A percentile compares a stretch with the other conserved stretches of the same genome.
Conservation (phyloP, 2,329 filamentous ascomycete species). For the Pseudopithomyces chartarum region DNA sequence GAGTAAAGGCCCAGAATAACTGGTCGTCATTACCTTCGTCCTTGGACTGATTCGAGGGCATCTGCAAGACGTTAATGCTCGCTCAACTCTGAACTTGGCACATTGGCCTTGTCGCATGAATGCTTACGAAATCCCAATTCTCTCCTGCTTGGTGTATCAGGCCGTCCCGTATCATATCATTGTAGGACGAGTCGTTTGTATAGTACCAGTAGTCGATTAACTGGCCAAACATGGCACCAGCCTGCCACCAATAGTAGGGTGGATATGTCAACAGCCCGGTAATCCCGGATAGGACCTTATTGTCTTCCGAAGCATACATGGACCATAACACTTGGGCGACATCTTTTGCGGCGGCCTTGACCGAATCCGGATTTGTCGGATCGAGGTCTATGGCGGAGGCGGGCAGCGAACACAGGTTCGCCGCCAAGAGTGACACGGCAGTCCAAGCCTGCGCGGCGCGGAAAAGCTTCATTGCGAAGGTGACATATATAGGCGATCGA, state of each 20-base stretch:
- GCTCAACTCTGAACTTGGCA: not conserved
- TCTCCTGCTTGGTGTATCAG: constrained; percentile 27
- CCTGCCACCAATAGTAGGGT: constrained; percentile 70
- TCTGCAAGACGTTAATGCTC: constrained; percentile 11
- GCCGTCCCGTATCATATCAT: constrained; percentile 63
- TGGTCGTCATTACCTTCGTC: constrained; percentile 60
- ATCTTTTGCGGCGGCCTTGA: constrained; percentile 50
- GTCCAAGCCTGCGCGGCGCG: constrained; percentile 9
- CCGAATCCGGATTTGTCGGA: constrained; percentile 41
- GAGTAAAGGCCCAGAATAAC: constrained; percentile 60
- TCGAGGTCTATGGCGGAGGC: constrained; percentile 21
- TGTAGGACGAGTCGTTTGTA: constrained; percentile 74
- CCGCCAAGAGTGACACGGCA: constrained; percentile 13
- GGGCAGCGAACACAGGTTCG: constrained; percentile 11
- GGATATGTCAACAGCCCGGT: constrained; percentile 47
- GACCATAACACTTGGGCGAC: constrained; percentile 54
- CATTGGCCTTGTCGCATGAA: not conserved
- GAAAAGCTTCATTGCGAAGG: constrained; percentile 17
- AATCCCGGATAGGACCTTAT: constrained; percentile 38
- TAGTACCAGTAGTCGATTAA: constrained; percentile 85
- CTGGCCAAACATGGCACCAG: constrained; percentile 70
- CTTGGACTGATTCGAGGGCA: constrained; percentile 33
- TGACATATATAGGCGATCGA: constrained; percentile 11
- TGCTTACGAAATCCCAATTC: constrained; percentile 18
- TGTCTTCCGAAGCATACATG: constrained; percentile 55